phyloP scores from a whole-genome alignment of 2,329 filamentous ascomycete genomes.

The Fusarium oxysporum region DNA sequence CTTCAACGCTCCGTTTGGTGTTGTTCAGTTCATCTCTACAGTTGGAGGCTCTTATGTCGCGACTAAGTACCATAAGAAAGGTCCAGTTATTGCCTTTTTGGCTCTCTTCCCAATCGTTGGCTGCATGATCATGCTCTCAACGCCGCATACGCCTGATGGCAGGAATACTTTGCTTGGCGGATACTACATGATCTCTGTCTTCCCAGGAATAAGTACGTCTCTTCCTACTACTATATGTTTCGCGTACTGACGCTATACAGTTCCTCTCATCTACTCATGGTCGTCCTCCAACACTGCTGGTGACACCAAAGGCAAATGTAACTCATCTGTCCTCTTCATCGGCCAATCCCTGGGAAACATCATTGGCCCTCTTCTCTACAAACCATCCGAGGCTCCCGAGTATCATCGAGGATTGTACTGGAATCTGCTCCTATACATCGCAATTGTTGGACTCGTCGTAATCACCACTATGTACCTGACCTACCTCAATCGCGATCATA shows the following conservation, averaged over 20 bases:
- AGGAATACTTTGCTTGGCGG: slow-evolving; percentile 61
- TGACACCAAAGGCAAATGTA: slow-evolving; percentile 75
- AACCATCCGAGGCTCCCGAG: slow-evolving; percentile 49
- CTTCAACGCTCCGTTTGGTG: slow-evolving; percentile 71
- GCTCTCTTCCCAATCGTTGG: slow-evolving; percentile 64
- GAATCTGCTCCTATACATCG: slow-evolving; percentile 69
- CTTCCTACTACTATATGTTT: fast-evolving
- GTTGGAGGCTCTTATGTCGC: slow-evolving; percentile 68
- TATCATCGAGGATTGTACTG: slow-evolving; percentile 62
- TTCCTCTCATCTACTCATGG: slow-evolving; percentile 68
- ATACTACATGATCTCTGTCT: slow-evolving; percentile 70
- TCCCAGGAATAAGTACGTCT: slow-evolving; percentile 57
- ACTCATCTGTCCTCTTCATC: slow-evolving; percentile 70
- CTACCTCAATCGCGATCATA: slow-evolving; percentile 65
- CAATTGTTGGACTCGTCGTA: slow-evolving; percentile 60
- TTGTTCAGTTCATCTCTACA: slow-evolving; percentile 69
- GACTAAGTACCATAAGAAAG: slow-evolving; percentile 65
- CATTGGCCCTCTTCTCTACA: slow-evolving; percentile 57
- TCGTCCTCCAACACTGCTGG: slow-evolving; percentile 70
- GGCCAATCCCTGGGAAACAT: slow-evolving; percentile 73
- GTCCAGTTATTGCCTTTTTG: slow-evolving; percentile 68
- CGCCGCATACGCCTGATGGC: slow-evolving; percentile 57
- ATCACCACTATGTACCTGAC: slow-evolving; percentile 46
- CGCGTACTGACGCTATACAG: slow-evolving; percentile 13
- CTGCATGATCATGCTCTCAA: slow-evolving; percentile 61